Percentiles rank a stretch among this genome's conserved stretches.
Conservation (phyloP, 768 basidiomycete genomes). For the Pisolithus orientalis region DNA sequence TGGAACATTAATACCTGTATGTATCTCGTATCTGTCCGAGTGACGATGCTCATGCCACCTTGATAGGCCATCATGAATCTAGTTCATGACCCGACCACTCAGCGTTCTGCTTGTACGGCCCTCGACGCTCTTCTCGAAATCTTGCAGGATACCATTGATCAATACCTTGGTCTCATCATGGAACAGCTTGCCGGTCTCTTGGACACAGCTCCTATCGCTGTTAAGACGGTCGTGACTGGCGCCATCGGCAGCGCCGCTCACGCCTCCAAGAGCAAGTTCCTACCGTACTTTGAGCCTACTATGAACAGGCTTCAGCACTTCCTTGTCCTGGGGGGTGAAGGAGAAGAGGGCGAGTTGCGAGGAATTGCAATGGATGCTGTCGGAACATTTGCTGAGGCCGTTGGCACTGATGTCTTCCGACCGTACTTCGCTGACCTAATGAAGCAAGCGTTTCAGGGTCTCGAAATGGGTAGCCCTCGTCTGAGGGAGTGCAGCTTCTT, state of each 20-base stretch:
- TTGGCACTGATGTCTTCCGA: conserved; percentile 88
- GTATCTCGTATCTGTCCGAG: conserved; percentile 18
- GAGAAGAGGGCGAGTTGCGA: conserved; percentile 89
- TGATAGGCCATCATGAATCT: conserved; percentile 81
- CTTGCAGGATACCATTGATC: conserved; percentile 81
- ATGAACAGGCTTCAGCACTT: conserved; percentile 87
- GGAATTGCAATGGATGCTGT: conserved; percentile 99
- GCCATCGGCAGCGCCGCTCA: conserved; percentile 98
- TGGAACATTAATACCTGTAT: conserved; percentile 74
- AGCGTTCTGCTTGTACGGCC: conserved; percentile 91
- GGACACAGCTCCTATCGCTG: conserved; percentile 75
- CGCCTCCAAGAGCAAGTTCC: conserved; percentile 85
- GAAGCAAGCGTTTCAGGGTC: conserved; percentile 88
- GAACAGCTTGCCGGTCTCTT: conserved; percentile 83
- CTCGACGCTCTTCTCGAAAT: conserved; percentile 96
- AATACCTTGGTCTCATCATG: conserved; percentile 93
- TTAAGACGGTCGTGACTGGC: conserved; percentile 93
- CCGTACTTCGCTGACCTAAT: conserved; percentile 97
- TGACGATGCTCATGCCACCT: not conserved
- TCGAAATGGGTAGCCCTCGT: conserved; percentile 79
- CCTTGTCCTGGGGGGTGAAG: conserved; percentile 77
- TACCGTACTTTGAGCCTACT: conserved; percentile 90
- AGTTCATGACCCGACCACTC: conserved; percentile 80
- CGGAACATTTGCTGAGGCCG: conserved; percentile 95
- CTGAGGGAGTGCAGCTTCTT: conserved; percentile 94